phyloP scores from a whole-genome alignment of 1,139 yeast genomes.

The Taiozyma sp. region DNA sequence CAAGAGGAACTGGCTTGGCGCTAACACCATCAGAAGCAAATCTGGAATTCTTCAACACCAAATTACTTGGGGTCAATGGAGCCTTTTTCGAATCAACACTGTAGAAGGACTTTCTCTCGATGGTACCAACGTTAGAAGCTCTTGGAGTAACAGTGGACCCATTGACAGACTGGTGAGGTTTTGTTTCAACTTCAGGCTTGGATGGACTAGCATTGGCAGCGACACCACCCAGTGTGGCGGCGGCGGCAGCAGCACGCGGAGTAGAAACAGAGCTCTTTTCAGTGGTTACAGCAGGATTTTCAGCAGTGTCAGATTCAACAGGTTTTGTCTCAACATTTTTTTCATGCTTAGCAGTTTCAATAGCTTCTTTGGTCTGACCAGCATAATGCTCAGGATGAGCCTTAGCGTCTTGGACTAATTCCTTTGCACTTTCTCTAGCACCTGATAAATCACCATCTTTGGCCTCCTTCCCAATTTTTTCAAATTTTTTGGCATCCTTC shows the following conservation, averaged over 20 bases:
- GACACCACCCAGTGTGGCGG: neutral
- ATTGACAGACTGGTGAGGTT: neutral
- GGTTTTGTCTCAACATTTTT: neutral
- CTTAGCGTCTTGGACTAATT: slow-evolving; percentile 13
- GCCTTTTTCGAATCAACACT: neutral
- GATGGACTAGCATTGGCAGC: slow-evolving; percentile 1
- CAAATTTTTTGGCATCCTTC: neutral
- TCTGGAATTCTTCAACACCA: neutral
- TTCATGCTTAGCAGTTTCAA: slow-evolving; percentile 9
- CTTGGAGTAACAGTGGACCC: neutral
- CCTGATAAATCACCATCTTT: slow-evolving; percentile 19
- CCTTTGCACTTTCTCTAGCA: slow-evolving; percentile 4
- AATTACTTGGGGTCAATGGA: neutral
- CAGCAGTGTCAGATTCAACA: neutral
- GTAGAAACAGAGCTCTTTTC: no score
- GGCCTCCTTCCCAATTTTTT: neutral
- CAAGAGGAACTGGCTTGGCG: neutral
- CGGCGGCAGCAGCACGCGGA: slow-evolving; percentile 1
- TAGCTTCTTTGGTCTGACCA: slow-evolving; percentile 12
- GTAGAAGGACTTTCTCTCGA: slow-evolving; percentile 3
- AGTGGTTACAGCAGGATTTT: neutral
- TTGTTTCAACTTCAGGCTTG: neutral
- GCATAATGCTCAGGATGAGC: slow-evolving; percentile 16
- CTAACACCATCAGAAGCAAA: neutral
- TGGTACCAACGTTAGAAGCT: neutral